phyloP scores from a whole-genome alignment of 2,329 filamentous ascomycete genomes.

The Elsinoe australis region DNA sequence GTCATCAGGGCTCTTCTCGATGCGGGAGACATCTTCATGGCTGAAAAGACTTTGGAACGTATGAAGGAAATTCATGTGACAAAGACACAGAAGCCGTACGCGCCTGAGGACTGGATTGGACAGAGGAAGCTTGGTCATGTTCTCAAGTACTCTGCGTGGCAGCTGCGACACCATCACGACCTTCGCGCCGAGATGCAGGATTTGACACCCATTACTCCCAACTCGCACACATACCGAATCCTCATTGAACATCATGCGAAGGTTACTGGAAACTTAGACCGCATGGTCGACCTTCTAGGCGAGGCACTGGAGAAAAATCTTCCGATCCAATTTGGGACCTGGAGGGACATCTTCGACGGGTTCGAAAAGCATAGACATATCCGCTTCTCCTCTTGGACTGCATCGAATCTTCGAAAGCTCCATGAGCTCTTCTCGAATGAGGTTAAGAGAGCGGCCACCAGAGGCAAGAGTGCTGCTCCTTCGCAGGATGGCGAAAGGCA shows the following conservation, averaged over 20 bases:
- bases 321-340: too few species aligned
- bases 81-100: slow-evolving; percentile 26
- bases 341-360: too few species aligned
- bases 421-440: too few species aligned
- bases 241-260: slow-evolving; percentile 68
- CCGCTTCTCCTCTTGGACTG: too few species aligned
- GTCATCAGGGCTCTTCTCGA: slow-evolving; percentile 72
- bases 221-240: slow-evolving; percentile 71
- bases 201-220: slow-evolving; percentile 59
- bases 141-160: slow-evolving; percentile 39
- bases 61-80: slow-evolving; percentile 62
- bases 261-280: slow-evolving; percentile 61
- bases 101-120: slow-evolving; percentile 36
- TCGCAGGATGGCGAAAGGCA: too few species aligned
- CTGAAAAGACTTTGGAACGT: slow-evolving; percentile 70
- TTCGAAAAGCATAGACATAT: too few species aligned
- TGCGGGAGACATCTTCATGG: slow-evolving; percentile 66
- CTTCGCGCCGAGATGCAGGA: slow-evolving; percentile 52
- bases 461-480: too few species aligned
- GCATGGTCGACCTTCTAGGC: slow-evolving; percentile 61
- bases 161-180: slow-evolving; percentile 38
- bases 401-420: too few species aligned
- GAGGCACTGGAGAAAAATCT: too few species aligned
- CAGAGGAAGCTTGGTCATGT: slow-evolving; percentile 39
- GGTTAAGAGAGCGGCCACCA: too few species aligned